Evolutionary conservation across 768 basidiomycete genomes (phyloP).

Genomic region (Strobilomyces dryophilus): DNA sequence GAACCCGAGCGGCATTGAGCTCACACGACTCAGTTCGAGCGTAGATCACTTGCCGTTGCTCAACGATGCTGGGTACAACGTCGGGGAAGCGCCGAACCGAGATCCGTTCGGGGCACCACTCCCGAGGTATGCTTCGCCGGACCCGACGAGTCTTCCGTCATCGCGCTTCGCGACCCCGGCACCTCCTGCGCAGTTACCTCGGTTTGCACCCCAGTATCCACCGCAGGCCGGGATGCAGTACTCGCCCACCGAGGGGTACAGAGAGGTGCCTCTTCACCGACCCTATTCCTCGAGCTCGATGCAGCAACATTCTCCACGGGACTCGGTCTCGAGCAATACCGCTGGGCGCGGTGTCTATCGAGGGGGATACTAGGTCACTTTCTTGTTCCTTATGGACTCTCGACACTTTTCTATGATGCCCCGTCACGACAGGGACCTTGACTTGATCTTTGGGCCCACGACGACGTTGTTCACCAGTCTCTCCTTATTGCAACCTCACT

Average conservation of each 20-base stretch:
- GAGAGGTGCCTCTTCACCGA: constrained; percentile 64
- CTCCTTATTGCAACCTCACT: constrained; percentile 8
- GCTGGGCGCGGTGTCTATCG: constrained; percentile 32
- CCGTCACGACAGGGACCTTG: constrained; percentile 14
- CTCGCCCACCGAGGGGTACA: constrained; percentile 34
- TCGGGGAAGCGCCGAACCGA: constrained; percentile 9
- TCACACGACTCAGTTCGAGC: constrained; percentile 49
- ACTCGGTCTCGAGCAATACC: constrained; percentile 21
- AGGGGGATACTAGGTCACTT: constrained; percentile 10
- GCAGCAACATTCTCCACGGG: constrained; percentile 9
- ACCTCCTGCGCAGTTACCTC: constrained; percentile 23
- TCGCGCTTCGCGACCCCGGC: constrained; percentile 30
- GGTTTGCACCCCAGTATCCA: constrained; percentile 38
- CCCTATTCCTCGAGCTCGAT: constrained; percentile 33
- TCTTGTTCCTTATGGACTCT: background rate
- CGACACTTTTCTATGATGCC: constrained; percentile 9
- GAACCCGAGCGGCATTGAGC: constrained; percentile 44
- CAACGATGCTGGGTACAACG: constrained; percentile 22
- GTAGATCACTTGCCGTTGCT: constrained; percentile 60
- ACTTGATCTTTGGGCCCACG: background rate
- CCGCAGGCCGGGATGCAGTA: constrained; percentile 25
- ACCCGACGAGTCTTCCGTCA: constrained; percentile 11
- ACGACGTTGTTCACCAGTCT: constrained; percentile 8
- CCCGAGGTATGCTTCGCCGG: constrained; percentile 24
- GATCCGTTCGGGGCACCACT: constrained; percentile 23